Percentiles rank a stretch among this genome's conserved stretches.
Conservation (phyloP, 2,329 filamentous ascomycete species). For the Xylaria sp. region DNA sequence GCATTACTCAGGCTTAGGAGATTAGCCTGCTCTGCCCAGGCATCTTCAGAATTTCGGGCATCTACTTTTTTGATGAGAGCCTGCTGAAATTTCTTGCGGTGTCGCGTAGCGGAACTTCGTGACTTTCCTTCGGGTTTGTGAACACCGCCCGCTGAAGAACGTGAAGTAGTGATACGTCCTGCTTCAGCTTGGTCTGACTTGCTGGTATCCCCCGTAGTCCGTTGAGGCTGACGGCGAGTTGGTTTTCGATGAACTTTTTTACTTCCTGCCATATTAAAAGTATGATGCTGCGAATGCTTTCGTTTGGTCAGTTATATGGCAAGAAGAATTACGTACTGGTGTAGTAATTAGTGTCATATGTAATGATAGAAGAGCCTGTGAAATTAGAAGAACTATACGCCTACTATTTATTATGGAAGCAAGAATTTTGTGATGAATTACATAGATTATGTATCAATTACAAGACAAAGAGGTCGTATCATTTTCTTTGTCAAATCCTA, state of each 20-base stretch:
- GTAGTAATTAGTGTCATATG: neutral
- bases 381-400: neutral
- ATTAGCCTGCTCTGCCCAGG: constrained; percentile 18
- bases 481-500: neutral
- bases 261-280: neutral
- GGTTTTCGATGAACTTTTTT: constrained; percentile 4
- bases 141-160: neutral
- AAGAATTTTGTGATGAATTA: neutral
- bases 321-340: neutral
- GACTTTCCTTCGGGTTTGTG: constrained; percentile 13
- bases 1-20: neutral
- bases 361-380: neutral
- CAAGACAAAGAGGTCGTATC: neutral
- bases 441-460: neutral
- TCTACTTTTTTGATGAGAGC: constrained; percentile 29
- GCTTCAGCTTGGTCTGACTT: neutral
- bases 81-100: constrained; percentile 20
- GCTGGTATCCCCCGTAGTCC: neutral
- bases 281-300: neutral
- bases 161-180: neutral
- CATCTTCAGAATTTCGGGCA: constrained; percentile 8
- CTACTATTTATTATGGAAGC: neutral
- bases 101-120: neutral
- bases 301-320: neutral
- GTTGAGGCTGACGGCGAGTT: constrained; percentile 15